Base-by-base conservation (phyloP, 768 basidiomycete species). In the Leccinum uliginosum region DNA sequence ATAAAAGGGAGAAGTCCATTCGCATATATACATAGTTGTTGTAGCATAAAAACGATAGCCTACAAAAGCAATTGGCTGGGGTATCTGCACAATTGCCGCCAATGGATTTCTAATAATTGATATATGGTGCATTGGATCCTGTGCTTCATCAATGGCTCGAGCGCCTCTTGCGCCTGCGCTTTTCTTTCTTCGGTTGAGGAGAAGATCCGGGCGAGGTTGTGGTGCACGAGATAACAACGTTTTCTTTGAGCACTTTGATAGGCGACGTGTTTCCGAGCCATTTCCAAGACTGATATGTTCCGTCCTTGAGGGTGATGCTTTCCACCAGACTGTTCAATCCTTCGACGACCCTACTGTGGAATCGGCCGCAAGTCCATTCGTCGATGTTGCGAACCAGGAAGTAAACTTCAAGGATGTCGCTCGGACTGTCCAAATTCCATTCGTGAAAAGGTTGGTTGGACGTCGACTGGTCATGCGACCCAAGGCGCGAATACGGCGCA, bases 371-470 rank as follows among this genome's bases (percentile, higher is more conserved):
- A 1, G 82, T 83, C 81, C 80, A 84, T 52, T 65, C 59, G 55
- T 84, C 83, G 50, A 83, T 77, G 55, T 83, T 81, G 51, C 75
- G 74, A 50, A 83, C 72, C 15, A 83, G 66, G 53, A 83, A 74
- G 68, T 77, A 81, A 10, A 83, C 74, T 58, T 77, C 61, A 2
- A 80, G 67, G 47, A 82, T 82, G 55, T 81, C 76, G 32, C 67
- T 66, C 0, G 80, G 76, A 7, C 64, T 62, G 26, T 76, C 72
- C 45, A 84, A 61, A 24, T 76, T 65, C 83, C 83, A 83, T 61
- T 82, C 77, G 54, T 80, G 74, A 63, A 79, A 81, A 9, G 69
- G 57, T 60, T 61, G 50, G 53, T 63, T 54, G 45, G 61, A 54
- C 50, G 24, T 24, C 10, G 57, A 61, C 23, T 64, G 62, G 38